Percentiles rank a stretch among this genome's conserved stretches.
Evolutionary conservation across 2,329 filamentous ascomycete species (phyloP).

Genomic region (Colletotrichum simmondsii): DNA sequence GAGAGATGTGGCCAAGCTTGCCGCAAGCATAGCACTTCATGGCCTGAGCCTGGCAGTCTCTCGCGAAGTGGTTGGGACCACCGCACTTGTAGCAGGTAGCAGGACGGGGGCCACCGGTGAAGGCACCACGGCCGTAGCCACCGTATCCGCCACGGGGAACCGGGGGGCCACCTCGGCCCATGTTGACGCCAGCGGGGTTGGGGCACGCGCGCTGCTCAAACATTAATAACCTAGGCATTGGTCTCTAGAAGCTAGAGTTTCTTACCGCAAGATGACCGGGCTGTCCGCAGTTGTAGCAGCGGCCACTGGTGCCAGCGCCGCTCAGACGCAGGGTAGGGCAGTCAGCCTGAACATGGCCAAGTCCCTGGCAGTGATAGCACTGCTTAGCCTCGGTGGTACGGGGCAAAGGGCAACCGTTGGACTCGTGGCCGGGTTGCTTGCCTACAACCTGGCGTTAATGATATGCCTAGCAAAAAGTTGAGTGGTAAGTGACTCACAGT

Average conservation of each 20-base stretch:
- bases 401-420: constrained; percentile 95
- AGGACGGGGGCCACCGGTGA: constrained; percentile 74
- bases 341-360: constrained; percentile 98
- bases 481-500: constrained; percentile 74
- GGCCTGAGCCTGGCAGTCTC: constrained; percentile 97
- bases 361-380: constrained; percentile 99
- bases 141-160: constrained; percentile 79
- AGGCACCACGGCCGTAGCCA: constrained; percentile 78
- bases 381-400: constrained; percentile 99
- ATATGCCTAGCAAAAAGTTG: not conserved
- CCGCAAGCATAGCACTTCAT: constrained; percentile 99
- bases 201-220: constrained; percentile 79
- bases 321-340: constrained; percentile 96
- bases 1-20: constrained; percentile 90
- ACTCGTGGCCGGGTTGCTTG: constrained; percentile 95
- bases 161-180: constrained; percentile 74
- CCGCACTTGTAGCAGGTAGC: constrained; percentile 81
- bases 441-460: constrained; percentile 52
- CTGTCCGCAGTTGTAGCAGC: constrained; percentile 97
- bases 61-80: constrained; percentile 96
- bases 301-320: constrained; percentile 82
- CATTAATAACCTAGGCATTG: constrained; percentile 9
- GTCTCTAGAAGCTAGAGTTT: constrained; percentile 34
- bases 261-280: constrained; percentile 90
- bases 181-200: constrained; percentile 71